phyloP scores from a whole-genome alignment of 2,329 filamentous ascomycete genomes.

The Neocatenulostroma microsporum region DNA sequence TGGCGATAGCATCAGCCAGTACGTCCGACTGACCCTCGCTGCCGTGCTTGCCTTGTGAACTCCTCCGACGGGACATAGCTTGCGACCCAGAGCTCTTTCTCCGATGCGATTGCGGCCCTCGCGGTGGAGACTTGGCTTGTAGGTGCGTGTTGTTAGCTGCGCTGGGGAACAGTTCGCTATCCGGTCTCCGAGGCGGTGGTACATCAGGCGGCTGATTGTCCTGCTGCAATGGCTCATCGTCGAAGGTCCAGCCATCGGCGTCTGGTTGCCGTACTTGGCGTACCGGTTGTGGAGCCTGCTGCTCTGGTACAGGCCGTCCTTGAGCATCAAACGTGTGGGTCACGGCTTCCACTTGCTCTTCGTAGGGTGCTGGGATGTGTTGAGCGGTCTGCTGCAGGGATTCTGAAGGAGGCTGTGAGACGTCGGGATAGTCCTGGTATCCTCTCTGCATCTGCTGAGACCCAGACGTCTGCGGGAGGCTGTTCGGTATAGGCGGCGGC shows the following conservation, averaged over 20 bases:
- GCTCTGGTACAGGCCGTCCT: slow-evolving; percentile 46
- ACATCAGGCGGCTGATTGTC: slow-evolving; percentile 48
- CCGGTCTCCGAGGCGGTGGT: slow-evolving; percentile 58
- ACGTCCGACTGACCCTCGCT: slow-evolving; percentile 51
- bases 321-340: slow-evolving; percentile 53
- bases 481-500: slow-evolving; percentile 35
- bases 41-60: slow-evolving; percentile 45
- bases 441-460: slow-evolving; percentile 16
- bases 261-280: slow-evolving; percentile 32
- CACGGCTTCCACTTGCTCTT: slow-evolving; percentile 52
- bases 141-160: slow-evolving; percentile 55
- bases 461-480: slow-evolving; percentile 16
- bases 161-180: slow-evolving; percentile 79
- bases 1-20: slow-evolving; percentile 26
- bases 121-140: slow-evolving; percentile 69
- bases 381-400: slow-evolving; percentile 18
- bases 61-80: slow-evolving; percentile 56
- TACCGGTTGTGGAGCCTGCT: slow-evolving; percentile 20
- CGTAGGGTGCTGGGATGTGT: slow-evolving; percentile 29
- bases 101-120: slow-evolving; percentile 60
- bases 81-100: slow-evolving; percentile 64
- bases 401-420: slow-evolving; percentile 30
- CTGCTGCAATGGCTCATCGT: slow-evolving; percentile 60
- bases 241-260: slow-evolving; percentile 84
- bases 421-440: slow-evolving; percentile 33